Conservation (phyloP, 2,329 filamentous ascomycete species). For the Davidsoniella virescens region DNA sequence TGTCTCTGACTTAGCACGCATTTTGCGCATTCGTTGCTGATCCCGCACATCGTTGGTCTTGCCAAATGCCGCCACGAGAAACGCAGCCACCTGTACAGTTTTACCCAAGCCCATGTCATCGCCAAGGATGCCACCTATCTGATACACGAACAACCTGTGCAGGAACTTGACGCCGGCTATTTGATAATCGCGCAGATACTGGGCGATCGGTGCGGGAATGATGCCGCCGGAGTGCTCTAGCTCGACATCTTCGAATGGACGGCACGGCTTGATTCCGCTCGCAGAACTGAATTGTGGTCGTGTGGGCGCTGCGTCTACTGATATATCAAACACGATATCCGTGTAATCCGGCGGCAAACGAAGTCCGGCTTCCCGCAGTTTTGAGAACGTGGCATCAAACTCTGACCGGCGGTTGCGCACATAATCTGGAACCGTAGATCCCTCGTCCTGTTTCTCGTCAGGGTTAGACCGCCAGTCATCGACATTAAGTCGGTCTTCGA, state of each 20-base stretch:
- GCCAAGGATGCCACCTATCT: conserved; percentile 76
- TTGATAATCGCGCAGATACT: conserved; percentile 86
- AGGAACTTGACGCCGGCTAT: conserved; percentile 71
- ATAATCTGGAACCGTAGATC: conserved; percentile 46
- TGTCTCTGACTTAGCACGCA: conserved; percentile 41
- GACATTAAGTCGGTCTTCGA: neutral
- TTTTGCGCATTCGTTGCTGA: conserved; percentile 71
- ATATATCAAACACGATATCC: conserved; percentile 59
- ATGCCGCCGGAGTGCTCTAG: conserved; percentile 61
- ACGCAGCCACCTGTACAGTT: conserved; percentile 89
- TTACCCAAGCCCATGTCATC: conserved; percentile 98
- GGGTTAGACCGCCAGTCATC: too few species aligned
- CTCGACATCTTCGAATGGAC: conserved; percentile 57
- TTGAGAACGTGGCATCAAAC: conserved; percentile 47
- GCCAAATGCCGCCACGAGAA: conserved; percentile 79
- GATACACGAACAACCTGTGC: conserved; percentile 77
- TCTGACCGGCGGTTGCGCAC: conserved; percentile 47
- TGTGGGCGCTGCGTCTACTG: conserved; percentile 43
- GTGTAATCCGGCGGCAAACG: conserved; percentile 63
- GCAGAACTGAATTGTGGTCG: conserved; percentile 48
- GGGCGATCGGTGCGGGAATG: conserved; percentile 77
- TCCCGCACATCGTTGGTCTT: conserved; percentile 86
- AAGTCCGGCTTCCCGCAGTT: conserved; percentile 50
- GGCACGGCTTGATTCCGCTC: conserved; percentile 44
- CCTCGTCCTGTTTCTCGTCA: neutral